Conservation (phyloP, 495 filamentous ascomycete species). For the Parathielavia appendiculata region DNA sequence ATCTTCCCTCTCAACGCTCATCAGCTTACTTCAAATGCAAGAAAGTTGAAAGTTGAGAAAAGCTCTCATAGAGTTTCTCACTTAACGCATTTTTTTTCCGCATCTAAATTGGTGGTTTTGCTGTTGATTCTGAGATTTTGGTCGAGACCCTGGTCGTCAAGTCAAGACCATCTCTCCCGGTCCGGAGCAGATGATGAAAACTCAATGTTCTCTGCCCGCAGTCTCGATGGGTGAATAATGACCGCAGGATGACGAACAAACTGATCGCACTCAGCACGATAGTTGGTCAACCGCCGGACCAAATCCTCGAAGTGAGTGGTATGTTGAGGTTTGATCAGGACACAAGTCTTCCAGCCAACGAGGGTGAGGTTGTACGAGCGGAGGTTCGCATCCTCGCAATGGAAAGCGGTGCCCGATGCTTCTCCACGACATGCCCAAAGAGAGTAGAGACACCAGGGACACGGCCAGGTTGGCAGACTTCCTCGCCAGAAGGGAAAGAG, state of each 20-base stretch:
- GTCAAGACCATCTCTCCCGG: conserved; percentile 7
- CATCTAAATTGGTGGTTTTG: too few relatives aligned
- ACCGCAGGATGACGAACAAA: conserved; percentile 4
- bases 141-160: too few relatives aligned
- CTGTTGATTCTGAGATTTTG: too few relatives aligned
- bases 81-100: too few relatives aligned
- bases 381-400: conserved; percentile 7
- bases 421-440: not conserved
- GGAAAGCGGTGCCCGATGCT: conserved; percentile 1
- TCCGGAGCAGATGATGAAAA: not conserved
- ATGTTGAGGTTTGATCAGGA: conserved; percentile 1
- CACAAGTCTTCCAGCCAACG: conserved; percentile 9
- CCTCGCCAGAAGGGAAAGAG: conserved; percentile 2
- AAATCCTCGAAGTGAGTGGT: conserved; percentile 2
- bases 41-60: too few relatives aligned
- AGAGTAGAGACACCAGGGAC: conserved; percentile 6
- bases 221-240: not conserved
- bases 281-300: conserved; percentile 2
- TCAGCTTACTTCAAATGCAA: too few relatives aligned
- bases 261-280: conserved; percentile 1
- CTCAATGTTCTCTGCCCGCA: not conserved
- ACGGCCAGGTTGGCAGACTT: conserved; percentile 1
- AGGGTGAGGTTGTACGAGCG: conserved; percentile 11
- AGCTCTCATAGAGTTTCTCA: too few relatives aligned
- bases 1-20: too few relatives aligned